These are phyloP conservation scores for Sutorius eximius DNA, from an alignment of 1,284 basidiomycete species.

Conservation along the genomic window DNA sequence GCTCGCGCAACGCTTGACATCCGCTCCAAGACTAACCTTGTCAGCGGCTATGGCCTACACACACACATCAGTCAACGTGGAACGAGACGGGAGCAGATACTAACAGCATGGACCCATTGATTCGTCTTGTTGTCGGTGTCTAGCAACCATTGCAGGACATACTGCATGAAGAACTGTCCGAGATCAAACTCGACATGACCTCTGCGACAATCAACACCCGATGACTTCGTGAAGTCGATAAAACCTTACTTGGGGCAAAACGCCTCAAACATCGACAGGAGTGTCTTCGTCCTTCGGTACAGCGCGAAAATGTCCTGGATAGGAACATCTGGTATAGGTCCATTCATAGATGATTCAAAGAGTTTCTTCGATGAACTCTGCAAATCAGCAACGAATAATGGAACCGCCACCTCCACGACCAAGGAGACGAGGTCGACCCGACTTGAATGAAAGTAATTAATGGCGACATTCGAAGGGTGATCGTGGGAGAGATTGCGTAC, in stretches of 20 bases:
- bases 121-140: slow-evolving; percentile 88
- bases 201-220: slow-evolving; percentile 30
- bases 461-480: not conserved
- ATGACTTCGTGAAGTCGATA: not conserved
- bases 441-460: slow-evolving; percentile 39
- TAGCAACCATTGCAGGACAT: slow-evolving; percentile 88
- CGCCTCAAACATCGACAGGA: slow-evolving; percentile 77
- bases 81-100: slow-evolving; percentile 29
- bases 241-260: slow-evolving; percentile 73
- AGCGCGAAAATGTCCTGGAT: slow-evolving; percentile 89
- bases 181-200: slow-evolving; percentile 65
- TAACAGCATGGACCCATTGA: slow-evolving; percentile 90
- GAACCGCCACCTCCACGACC: slow-evolving; percentile 71
- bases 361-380: slow-evolving; percentile 69
- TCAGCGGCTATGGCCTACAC: slow-evolving; percentile 81
- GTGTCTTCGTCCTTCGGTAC: slow-evolving; percentile 72
- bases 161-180: slow-evolving; percentile 81
- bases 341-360: slow-evolving; percentile 77
- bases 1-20: not conserved
- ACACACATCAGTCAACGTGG: slow-evolving; percentile 6
- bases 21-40: slow-evolving; percentile 53
- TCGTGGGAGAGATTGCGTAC: slow-evolving; percentile 43
- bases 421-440: slow-evolving; percentile 80
- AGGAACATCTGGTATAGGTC: slow-evolving; percentile 73
- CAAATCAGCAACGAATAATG: slow-evolving; percentile 76